phyloP scores from a whole-genome alignment of 768 basidiomycete species.

The Rhodotorula paludigena region DNA sequence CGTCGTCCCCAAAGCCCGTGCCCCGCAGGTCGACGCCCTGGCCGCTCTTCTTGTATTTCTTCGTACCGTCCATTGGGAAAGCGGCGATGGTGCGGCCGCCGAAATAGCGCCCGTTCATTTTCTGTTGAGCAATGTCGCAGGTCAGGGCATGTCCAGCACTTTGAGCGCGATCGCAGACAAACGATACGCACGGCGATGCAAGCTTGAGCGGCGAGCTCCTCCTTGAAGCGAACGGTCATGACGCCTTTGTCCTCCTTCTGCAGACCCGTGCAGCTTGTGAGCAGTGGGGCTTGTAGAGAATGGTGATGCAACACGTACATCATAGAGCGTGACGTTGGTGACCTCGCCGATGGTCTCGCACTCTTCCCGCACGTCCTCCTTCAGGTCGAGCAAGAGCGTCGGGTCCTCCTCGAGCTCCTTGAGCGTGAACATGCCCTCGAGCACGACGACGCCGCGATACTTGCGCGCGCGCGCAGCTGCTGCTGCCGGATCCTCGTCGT shows the following conservation, averaged over 20 bases:
- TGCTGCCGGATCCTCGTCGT: slow-evolving; percentile 58
- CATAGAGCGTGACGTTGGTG: slow-evolving; percentile 89
- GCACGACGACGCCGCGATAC: slow-evolving; percentile 70
- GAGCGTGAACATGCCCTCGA: slow-evolving; percentile 91
- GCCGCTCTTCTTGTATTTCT: slow-evolving; percentile 32
- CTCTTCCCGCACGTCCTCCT: slow-evolving; percentile 94
- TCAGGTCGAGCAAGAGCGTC: slow-evolving; percentile 78
- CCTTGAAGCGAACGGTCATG: slow-evolving; percentile 94
- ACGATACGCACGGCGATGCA: slow-evolving; percentile 67
- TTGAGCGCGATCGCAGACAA: background rate
- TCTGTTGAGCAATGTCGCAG: slow-evolving; percentile 52
- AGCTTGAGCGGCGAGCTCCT: slow-evolving; percentile 84
- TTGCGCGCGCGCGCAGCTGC: slow-evolving; percentile 50
- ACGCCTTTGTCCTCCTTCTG: slow-evolving; percentile 89
- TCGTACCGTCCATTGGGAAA: slow-evolving; percentile 67
- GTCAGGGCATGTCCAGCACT: background rate
- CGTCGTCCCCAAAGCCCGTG: background rate
- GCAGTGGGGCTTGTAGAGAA: no score
- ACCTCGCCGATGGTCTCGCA: slow-evolving; percentile 85
- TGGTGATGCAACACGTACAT: no score
- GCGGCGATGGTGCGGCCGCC: slow-evolving; percentile 78
- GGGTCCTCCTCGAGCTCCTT: slow-evolving; percentile 80
- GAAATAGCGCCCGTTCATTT: slow-evolving; percentile 92
- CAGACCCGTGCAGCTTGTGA: background rate
- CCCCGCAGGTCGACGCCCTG: slow-evolving; percentile 12